These are phyloP conservation scores for Thelephora aurantiotincta DNA, from an alignment of 768 basidiomycete species.

Conservation along the genomic window DNA sequence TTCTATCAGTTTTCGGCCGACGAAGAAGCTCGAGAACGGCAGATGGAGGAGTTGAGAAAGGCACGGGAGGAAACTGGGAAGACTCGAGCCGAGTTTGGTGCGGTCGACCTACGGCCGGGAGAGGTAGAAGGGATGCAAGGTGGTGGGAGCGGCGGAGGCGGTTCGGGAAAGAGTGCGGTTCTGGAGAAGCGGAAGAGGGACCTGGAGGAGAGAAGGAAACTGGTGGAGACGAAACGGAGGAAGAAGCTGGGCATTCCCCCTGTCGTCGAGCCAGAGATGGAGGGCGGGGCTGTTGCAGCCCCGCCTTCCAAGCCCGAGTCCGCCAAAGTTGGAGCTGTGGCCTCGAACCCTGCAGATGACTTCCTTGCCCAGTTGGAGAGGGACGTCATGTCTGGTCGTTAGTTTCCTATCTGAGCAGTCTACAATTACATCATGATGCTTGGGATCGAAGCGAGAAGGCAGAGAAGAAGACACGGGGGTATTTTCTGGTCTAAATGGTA, in stretches of 20 bases:
- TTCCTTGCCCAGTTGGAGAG: constrained; percentile 55
- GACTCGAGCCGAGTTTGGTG: constrained; percentile 43
- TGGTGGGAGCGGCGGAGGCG: constrained; percentile 1
- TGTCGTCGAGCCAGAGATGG: constrained; percentile 3
- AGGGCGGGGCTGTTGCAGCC: not conserved
- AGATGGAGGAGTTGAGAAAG: constrained; percentile 72
- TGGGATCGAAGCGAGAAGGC: no score
- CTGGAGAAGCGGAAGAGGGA: constrained; percentile 66
- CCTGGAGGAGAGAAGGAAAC: constrained; percentile 44
- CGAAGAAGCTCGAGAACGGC: constrained; percentile 57
- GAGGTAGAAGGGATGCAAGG: constrained; percentile 66
- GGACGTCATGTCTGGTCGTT: constrained; percentile 29
- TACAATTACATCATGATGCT: no score
- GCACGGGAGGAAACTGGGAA: constrained; percentile 61
- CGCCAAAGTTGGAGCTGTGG: not conserved
- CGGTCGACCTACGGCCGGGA: constrained; percentile 47
- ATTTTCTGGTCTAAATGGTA: no score
- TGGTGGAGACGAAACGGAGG: constrained; percentile 54
- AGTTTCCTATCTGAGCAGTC: no score
- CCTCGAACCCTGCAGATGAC: constrained; percentile 34
- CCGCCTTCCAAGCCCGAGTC: not conserved
- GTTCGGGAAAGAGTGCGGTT: constrained; percentile 31
- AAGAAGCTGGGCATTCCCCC: constrained; percentile 24
- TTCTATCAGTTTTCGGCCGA: constrained; percentile 88
- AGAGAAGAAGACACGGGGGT: no score